Conservation (phyloP, 352 stramenopile species). For the Phytophthora macrochlamydospora region DNA sequence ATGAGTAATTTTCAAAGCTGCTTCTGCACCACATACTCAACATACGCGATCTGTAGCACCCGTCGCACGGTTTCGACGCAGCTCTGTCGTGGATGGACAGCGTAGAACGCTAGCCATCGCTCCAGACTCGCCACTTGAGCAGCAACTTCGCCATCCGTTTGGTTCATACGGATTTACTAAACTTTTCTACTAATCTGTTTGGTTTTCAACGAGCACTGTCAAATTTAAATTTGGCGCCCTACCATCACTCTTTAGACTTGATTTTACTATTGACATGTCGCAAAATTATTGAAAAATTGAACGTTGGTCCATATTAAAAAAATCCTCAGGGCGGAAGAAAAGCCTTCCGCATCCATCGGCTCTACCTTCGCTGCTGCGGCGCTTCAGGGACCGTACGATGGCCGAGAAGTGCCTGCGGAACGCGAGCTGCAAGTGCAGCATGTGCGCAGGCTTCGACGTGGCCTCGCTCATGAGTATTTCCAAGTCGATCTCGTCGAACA, state of each 20-base stretch:
- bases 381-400: conserved; percentile 32
- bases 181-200: conserved; percentile 1
- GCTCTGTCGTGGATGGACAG: not conserved
- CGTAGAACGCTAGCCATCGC: conserved; percentile 42
- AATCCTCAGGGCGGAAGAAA: not conserved
- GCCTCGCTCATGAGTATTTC: conserved; percentile 77
- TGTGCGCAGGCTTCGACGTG: conserved; percentile 85
- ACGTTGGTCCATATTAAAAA: conserved; percentile 6
- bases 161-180: too few species aligned
- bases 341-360: not conserved
- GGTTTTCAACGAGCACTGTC: conserved; percentile 22
- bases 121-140: conserved; percentile 34
- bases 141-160: conserved; percentile 1
- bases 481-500: conserved; percentile 83
- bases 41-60: conserved; percentile 26
- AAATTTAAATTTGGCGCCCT: not conserved
- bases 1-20: not conserved
- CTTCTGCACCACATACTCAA: not conserved
- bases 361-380: not conserved
- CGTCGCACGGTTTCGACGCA: conserved; percentile 11
- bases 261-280: conserved; percentile 19
- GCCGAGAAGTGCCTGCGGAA: conserved; percentile 84
- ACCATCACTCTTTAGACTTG: conserved; percentile 22
- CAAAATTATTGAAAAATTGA: conserved; percentile 27
- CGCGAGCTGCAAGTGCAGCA: conserved; percentile 86